These are phyloP conservation scores for Cystobasidium pallidum DNA, from an alignment of 1,284 basidiomycete species.

Conservation along the genomic window DNA sequence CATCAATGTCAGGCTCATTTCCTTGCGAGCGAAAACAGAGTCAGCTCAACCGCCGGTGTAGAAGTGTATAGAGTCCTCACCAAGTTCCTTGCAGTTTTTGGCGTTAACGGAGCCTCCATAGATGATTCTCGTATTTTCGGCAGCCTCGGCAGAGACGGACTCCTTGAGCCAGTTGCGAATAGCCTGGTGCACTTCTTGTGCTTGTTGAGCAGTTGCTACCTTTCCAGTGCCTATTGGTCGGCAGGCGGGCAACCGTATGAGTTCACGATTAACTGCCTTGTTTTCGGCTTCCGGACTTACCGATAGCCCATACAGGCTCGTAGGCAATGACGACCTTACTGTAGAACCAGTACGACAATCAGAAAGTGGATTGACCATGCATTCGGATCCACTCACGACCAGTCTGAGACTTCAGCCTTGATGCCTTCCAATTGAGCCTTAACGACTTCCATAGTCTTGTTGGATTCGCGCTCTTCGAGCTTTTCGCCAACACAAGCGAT, in stretches of 20 bases:
- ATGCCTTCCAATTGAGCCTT: slow-evolving; percentile 81
- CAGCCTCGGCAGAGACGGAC: slow-evolving; percentile 70
- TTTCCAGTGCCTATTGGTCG: slow-evolving; percentile 72
- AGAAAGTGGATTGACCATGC: background rate
- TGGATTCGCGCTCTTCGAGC: slow-evolving; percentile 81
- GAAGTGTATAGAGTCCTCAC: slow-evolving; percentile 60
- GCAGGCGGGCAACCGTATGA: background rate
- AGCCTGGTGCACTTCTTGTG: slow-evolving; percentile 87
- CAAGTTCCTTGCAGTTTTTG: slow-evolving; percentile 81
- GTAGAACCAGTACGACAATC: slow-evolving; percentile 10
- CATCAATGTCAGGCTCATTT: slow-evolving; percentile 82
- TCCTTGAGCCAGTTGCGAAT: slow-evolving; percentile 76
- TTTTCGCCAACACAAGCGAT: slow-evolving; percentile 98
- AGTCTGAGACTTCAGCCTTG: slow-evolving; percentile 68
- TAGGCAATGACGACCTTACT: slow-evolving; percentile 91
- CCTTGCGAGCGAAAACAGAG: slow-evolving; percentile 59
- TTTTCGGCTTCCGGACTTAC: slow-evolving; percentile 17
- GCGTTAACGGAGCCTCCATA: slow-evolving; percentile 90
- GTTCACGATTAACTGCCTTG: slow-evolving; percentile 21
- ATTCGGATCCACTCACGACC: slow-evolving; percentile 65
- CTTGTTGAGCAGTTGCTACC: slow-evolving; percentile 81
- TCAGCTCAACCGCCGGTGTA: background rate
- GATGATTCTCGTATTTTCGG: slow-evolving; percentile 81
- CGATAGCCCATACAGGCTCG: slow-evolving; percentile 90
- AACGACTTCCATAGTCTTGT: slow-evolving; percentile 77